Base-by-base conservation (phyloP, 768 basidiomycete genomes). In the Termitomyces sp. region DNA sequence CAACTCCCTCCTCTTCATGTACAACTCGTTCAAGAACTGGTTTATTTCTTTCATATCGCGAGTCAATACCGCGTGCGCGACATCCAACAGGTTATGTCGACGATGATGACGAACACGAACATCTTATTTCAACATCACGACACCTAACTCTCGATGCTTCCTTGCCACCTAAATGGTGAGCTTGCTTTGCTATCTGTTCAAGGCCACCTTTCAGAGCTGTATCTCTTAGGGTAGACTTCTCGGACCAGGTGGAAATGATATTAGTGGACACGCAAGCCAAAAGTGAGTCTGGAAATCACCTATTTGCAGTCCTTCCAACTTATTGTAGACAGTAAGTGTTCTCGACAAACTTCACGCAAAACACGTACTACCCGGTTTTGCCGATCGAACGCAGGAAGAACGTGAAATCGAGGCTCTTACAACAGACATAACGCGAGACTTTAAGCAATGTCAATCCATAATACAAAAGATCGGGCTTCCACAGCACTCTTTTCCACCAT, bases 291-390 rank as follows among this genome's bases (percentile, higher is more conserved):
- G 36, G 32, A 53, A 53, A 57, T 39, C 56, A 49, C 56, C 46
- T 53, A 46, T 58, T 62, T 65, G 59, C 62, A 59, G 51, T 57
- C 55, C 60, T 65, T 58, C n/a, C 51, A 36, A 12, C 44, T 59
- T 53, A 51, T 49, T 44, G 56, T 36, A 46, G 55, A 63, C 72
- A 98, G 97, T 98, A 68, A 73, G 79, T n/a, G 75, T 83, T 7
- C 86, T 99, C 40, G 97, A 98, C 72, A 97, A 91, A 71, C 85
- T 99, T 5, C 96, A 99, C 65, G 92, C 96, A 63, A 97, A 92
- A 70, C 95, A 97, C 71, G 89, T 89, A 57, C 83, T 99, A 6
- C 97, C 97, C 63, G 96, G 95, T 0, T 99, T 99, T 71, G 84
- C 93, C 69, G 97, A 99, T 82, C 89, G 97, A 53, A 79, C 90